Evolutionary conservation across 1,139 yeast genomes (phyloP).

Genomic region (Nakaseomyces uthaithaninus): DNA sequence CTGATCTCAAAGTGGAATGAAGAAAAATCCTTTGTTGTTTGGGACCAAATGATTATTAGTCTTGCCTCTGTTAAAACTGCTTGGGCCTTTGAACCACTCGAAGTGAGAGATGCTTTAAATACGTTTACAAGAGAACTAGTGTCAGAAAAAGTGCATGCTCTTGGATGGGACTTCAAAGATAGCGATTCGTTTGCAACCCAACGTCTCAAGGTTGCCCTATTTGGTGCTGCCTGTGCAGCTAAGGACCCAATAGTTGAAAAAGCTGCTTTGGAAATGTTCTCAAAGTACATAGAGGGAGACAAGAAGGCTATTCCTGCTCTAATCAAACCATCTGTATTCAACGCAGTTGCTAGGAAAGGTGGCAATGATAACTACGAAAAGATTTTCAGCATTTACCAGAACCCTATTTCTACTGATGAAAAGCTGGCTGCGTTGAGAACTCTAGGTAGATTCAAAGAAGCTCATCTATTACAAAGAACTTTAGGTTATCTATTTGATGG

Average conservation of each 20-base stretch:
- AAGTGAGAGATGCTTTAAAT: constrained; percentile 48
- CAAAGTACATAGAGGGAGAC: constrained; percentile 55
- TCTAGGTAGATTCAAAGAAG: constrained; percentile 62
- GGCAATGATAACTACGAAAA: constrained; percentile 56
- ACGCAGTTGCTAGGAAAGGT: constrained; percentile 60
- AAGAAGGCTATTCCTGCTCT: constrained; percentile 69
- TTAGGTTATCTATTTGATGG: constrained; percentile 57
- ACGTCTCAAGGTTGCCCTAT: constrained; percentile 68
- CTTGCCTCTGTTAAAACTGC: constrained; percentile 53
- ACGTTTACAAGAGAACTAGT: constrained; percentile 55
- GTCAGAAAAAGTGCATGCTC: constrained; percentile 44
- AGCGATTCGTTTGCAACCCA: constrained; percentile 63
- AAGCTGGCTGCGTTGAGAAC: constrained; percentile 67
- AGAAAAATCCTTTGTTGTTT: constrained; percentile 67
- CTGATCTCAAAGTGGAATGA: constrained; percentile 60
- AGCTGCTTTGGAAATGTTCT: constrained; percentile 51
- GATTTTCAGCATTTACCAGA: constrained; percentile 54
- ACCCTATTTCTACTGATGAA: constrained; percentile 64
- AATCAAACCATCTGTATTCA: constrained; percentile 63
- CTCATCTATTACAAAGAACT: constrained; percentile 53
- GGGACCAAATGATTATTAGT: constrained; percentile 60
- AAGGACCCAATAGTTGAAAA: constrained; percentile 49
- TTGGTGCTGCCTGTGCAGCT: constrained; percentile 58
- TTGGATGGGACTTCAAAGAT: constrained; percentile 64
- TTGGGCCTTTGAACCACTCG: constrained; percentile 61